Percentiles rank a stretch among this genome's conserved stretches.
Evolutionary conservation across 2,329 filamentous ascomycete genomes (phyloP).

Genomic region (Fusarium oxysporum): DNA sequence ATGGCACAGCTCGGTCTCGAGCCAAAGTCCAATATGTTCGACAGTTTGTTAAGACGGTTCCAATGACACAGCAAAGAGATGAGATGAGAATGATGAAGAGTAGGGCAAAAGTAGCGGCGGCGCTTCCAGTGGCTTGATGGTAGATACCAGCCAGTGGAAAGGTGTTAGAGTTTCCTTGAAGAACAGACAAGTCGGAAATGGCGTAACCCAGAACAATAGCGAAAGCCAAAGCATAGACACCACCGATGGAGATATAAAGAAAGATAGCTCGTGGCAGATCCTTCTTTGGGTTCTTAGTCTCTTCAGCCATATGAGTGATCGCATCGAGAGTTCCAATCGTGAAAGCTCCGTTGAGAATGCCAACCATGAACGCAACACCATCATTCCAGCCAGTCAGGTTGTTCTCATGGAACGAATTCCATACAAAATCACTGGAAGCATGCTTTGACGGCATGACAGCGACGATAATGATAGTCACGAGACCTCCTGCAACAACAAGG

Average conservation of each 20-base stretch:
- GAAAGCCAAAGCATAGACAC: slow-evolving; percentile 38
- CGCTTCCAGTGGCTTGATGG: slow-evolving; percentile 38
- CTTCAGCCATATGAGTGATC: slow-evolving; percentile 45
- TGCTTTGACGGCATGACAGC: slow-evolving; percentile 38
- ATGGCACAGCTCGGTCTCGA: slow-evolving; percentile 42
- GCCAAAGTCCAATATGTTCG: slow-evolving; percentile 42
- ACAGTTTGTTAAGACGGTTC: slow-evolving; percentile 42
- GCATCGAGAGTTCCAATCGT: slow-evolving; percentile 42
- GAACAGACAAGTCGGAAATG: slow-evolving; percentile 39
- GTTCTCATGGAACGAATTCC: slow-evolving; percentile 41
- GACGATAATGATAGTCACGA: slow-evolving; percentile 40
- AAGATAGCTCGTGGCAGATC: slow-evolving; percentile 38
- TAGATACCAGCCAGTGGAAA: slow-evolving; percentile 43
- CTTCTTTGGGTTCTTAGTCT: slow-evolving; percentile 32
- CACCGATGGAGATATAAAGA: slow-evolving; percentile 42
- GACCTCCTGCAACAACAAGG: slow-evolving; percentile 37
- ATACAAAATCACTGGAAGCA: slow-evolving; percentile 39
- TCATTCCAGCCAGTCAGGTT: slow-evolving; percentile 43
- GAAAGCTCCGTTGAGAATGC: slow-evolving; percentile 42
- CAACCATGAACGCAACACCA: slow-evolving; percentile 43
- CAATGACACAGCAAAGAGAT: slow-evolving; percentile 38
- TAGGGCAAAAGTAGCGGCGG: slow-evolving; percentile 33
- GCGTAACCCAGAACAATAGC: slow-evolving; percentile 41
- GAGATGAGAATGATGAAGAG: slow-evolving; percentile 45
- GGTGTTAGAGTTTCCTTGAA: slow-evolving; percentile 38